Base-by-base conservation (phyloP, 768 basidiomycete species). In the Kwoniella dendrophila region DNA sequence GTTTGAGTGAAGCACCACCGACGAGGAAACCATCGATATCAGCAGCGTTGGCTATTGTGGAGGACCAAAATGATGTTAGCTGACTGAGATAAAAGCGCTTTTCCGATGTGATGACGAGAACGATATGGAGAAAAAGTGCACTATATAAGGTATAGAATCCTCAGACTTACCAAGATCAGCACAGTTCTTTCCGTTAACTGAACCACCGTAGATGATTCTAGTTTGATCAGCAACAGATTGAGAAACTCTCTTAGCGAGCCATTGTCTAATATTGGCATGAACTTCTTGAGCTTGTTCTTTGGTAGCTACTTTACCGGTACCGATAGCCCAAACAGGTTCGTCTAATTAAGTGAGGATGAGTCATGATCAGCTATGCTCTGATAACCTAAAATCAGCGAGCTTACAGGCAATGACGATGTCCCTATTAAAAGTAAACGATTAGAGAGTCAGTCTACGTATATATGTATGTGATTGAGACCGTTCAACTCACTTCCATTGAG, bases 21-120 rank as follows among this genome's bases (percentile, higher is more conserved):
- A 98, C 95, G 68, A 98, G 87, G 88, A 98, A 97, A 8, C 95
- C 95, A 78, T 98, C 95, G 47, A 97, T 88, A 75, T 98, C 95
- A 11, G 82, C 82, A 72, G 89, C 87, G 7, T 78, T 79, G 29
- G 87, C 93, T 95, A 68, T 18, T 10, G 10, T 32, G n/a, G 12
- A 43, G 18, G 5, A 7, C 34, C 22, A 33, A 18, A 26, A 20
- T 20, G 20, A n/a, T 29, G 33, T 49, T 26, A 32, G 29, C 49
- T 50, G 11, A 18, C 18, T 20, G n/a, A n/a, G n/a, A n/a, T n/a
- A n/a, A n/a, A n/a, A n/a, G n/a, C n/a, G n/a, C n/a, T n/a, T n/a
- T n/a, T n/a, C n/a, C n/a, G n/a, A n/a, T n/a, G n/a, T n/a, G n/a
- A n/a, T n/a, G n/a, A n/a, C n/a, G n/a, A n/a, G n/a, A n/a, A n/a